Conservation (phyloP, 75 land plant genomes). For the Picea sitchensis region DNA sequence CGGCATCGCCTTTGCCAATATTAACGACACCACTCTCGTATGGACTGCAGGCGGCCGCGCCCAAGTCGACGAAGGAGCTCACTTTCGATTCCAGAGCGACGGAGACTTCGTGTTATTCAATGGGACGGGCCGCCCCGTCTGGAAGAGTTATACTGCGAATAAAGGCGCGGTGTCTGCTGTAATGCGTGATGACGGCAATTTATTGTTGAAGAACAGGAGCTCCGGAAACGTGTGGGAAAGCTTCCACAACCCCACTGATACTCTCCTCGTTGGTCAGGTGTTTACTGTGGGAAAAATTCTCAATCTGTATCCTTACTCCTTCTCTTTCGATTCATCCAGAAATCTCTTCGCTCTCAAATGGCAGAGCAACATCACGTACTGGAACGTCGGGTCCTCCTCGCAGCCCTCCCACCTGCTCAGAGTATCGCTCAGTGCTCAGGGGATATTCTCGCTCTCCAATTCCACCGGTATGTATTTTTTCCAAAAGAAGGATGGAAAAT, state of each 20-base stretch:
- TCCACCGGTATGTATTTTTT: not conserved
- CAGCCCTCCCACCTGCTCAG: not conserved
- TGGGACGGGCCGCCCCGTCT: slow-evolving; percentile 22
- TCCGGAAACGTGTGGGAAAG: slow-evolving; percentile 29
- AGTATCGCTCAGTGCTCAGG: not conserved
- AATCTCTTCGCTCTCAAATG: slow-evolving; percentile 23
- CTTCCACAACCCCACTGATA: slow-evolving; percentile 51
- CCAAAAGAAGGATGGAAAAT: not conserved
- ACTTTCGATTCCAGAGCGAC: slow-evolving; percentile 16
- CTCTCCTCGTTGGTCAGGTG: slow-evolving; percentile 34
- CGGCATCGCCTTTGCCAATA: not conserved
- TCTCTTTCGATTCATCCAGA: slow-evolving; percentile 16
- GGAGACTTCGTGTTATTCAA: slow-evolving; percentile 36
- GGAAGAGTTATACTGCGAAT: not conserved
- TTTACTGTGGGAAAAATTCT: slow-evolving; percentile 20
- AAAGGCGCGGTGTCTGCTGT: not conserved
- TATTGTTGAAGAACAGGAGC: slow-evolving; percentile 24
- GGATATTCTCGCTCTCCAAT: not conserved
- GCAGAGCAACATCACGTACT: slow-evolving; percentile 33
- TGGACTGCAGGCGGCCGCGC: slow-evolving; percentile 28
- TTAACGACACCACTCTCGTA: not conserved
- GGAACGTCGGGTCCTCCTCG: not conserved
- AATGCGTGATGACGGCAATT: not conserved
- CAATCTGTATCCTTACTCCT: slow-evolving; percentile 34
- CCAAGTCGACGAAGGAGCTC: slow-evolving; percentile 19